Evolutionary conservation across 139 green algal species (phyloP).

Genomic region (Eudorina sp.): DNA sequence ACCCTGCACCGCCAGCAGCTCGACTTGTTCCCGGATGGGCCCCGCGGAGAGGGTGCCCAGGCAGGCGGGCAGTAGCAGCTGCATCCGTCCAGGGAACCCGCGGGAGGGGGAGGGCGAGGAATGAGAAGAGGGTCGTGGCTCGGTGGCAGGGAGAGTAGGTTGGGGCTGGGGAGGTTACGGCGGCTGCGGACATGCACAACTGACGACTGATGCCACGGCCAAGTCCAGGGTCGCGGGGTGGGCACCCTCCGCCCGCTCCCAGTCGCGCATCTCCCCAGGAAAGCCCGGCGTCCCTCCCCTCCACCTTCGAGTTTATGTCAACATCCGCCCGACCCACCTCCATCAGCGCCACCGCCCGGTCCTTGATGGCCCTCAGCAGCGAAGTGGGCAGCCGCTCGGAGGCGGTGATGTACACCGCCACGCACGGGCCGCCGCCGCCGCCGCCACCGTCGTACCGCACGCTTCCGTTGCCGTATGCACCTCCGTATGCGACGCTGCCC

Average conservation of each 20-base stretch:
- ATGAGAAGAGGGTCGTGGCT: no score
- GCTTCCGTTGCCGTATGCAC: background rate
- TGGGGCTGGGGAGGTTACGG: no score
- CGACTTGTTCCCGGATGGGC: background rate
- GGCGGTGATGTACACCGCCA: conserved; percentile 4
- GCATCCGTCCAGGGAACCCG: background rate
- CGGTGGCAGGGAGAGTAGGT: no score
- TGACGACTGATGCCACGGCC: no score
- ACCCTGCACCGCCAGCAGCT: background rate
- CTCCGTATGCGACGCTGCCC: no score
- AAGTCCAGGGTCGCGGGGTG: no score
- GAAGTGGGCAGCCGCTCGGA: conserved; percentile 7
- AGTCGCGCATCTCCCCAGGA: no score
- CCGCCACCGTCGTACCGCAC: background rate
- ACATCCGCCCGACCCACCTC: background rate
- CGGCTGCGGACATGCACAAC: no score
- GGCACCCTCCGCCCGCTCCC: no score
- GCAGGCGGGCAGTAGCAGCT: conserved; percentile 28
- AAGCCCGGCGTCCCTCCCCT: no score
- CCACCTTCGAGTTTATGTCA: no score
- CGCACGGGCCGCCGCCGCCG: conserved; percentile 1
- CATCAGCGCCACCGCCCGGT: background rate
- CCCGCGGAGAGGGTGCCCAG: background rate
- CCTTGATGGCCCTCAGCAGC: conserved; percentile 2
- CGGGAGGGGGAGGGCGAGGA: background rate